Evolutionary conservation across 2,329 filamentous ascomycete species (phyloP), one percentile per base, ranked within the genome.

Genomic region (Fusarium sp.): DNA sequence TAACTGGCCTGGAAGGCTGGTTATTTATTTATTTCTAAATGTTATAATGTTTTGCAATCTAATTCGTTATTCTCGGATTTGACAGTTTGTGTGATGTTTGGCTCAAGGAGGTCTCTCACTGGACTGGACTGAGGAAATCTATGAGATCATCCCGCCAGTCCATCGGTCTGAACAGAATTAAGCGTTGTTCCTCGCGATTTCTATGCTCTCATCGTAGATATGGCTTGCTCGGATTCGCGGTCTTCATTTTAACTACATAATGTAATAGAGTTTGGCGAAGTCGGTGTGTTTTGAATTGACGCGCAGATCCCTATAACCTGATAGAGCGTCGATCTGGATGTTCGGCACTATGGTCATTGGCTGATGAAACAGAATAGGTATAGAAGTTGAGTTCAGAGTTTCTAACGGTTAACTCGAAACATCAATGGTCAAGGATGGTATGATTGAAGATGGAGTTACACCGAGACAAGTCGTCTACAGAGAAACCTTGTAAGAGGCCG

Each of bases 1-100:
- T 57, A 55, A 31, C 48, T 49, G 28, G 72, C 58, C 72, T 70
- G 72, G 71, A 66, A 43, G 72, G 69, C 63, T 68, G 49, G 55
- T 55, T 53, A 60, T 53, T 33, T 64, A 42, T 39, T 48, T 56
- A 48, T 62, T 44, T 54, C 50, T 63, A 42, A 56, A 62, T 66
- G 52, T 47, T 43, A 61, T 55, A 38, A 56, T 43, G 24, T 46
- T 65, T 58, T 41, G 35, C 35, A 23, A 50, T 38, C 41, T 47
- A 47, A 61, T 43, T 48, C 10, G 3, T 29, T 31, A 5, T 43
- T 26, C 21, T 7, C 7, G 3, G 2, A n/a, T 8, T 24, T 49
- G 50, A 49, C 18, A 8, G 4, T 2, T 31, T 7, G n/a, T n/a
- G n/a, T n/a, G n/a, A n/a, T n/a, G n/a, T n/a, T n/a, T n/a, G n/a